These are phyloP conservation scores for Podila minutissima DNA, from an alignment of 192 early-diverging fungal species.

Conservation along the genomic window DNA sequence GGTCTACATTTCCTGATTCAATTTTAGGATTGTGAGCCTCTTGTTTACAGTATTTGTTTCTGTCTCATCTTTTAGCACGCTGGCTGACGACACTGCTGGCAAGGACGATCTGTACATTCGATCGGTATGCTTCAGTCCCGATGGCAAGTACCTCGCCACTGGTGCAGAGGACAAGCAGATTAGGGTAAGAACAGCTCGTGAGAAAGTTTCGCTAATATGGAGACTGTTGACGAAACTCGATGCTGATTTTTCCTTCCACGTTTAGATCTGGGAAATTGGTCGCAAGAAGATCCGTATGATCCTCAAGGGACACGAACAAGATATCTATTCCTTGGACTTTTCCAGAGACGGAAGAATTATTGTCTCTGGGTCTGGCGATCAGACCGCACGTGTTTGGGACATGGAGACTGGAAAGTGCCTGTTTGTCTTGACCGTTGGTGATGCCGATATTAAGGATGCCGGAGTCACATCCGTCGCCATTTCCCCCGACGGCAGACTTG, in stretches of 20 bases:
- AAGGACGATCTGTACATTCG: conserved; percentile 95
- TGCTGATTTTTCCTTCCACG: no score
- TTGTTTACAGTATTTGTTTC: background rate
- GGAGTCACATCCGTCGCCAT: conserved; percentile 96
- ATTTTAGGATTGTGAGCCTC: no score
- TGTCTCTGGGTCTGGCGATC: conserved; percentile 90
- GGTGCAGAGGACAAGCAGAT: conserved; percentile 97
- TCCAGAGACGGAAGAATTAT: conserved; percentile 88
- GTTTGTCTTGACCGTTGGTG: conserved; percentile 80
- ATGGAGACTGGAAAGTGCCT: conserved; percentile 79
- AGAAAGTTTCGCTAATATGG: no score
- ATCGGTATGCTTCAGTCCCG: conserved; percentile 95
- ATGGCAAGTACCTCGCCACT: conserved; percentile 89
- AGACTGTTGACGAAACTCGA: no score
- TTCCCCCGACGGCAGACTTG: conserved; percentile 85
- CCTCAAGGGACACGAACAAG: conserved; percentile 91
- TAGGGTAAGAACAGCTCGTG: conserved; percentile 59
- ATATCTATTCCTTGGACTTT: conserved; percentile 98
- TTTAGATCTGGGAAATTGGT: conserved; percentile 75
- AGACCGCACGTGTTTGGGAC: conserved; percentile 89
- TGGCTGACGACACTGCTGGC: conserved; percentile 81
- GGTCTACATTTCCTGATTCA: no score
- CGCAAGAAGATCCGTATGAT: conserved; percentile 70
- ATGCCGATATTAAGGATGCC: conserved; percentile 84
- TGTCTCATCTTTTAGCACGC: conserved; percentile 65